phyloP scores from a whole-genome alignment of 148 eudicot genomes.

The Cornus kousa region DNA sequence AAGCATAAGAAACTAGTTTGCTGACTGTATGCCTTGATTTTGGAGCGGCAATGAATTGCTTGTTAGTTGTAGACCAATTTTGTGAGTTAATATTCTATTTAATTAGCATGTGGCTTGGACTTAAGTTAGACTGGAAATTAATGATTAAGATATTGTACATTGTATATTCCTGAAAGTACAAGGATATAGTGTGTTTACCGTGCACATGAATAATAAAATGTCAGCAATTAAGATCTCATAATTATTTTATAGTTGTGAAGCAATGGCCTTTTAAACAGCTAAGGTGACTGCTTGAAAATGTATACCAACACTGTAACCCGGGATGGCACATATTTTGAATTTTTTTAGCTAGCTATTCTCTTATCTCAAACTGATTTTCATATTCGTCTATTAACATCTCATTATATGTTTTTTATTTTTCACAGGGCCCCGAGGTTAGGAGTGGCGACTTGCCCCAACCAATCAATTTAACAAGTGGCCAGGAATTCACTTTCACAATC shows the following conservation, averaged over 20 bases:
- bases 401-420: slow-evolving; percentile 6
- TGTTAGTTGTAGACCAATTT: neutral
- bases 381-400: neutral
- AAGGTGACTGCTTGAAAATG: neutral
- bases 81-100: neutral
- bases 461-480: slow-evolving; percentile 65
- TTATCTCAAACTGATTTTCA: slow-evolving; percentile 5
- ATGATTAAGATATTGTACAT: neutral
- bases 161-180: neutral
- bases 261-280: no score
- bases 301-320: neutral
- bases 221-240: neutral
- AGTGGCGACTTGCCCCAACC: slow-evolving; percentile 99
- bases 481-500: slow-evolving; percentile 93
- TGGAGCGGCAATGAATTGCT: neutral
- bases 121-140: neutral
- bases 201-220: neutral
- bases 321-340: neutral
- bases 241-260: neutral
- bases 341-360: neutral
- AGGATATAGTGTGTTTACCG: neutral
- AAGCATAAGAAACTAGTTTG: neutral
- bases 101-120: neutral
- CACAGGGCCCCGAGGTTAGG: slow-evolving; percentile 97
- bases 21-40: neutral